phyloP scores from a whole-genome alignment of 352 stramenopile species.

The Pythium myriotylum region DNA sequence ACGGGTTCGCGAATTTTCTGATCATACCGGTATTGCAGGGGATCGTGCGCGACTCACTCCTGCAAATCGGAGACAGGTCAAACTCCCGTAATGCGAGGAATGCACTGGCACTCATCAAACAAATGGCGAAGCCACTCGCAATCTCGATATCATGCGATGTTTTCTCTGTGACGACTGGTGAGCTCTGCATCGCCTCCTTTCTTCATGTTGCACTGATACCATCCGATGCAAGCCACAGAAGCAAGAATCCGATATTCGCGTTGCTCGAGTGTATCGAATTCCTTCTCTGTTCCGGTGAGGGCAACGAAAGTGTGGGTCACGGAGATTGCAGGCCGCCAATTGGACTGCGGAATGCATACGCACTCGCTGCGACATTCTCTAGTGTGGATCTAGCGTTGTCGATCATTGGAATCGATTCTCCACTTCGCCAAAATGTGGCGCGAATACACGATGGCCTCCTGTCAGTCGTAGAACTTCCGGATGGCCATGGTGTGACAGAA shows the following conservation, averaged over 20 bases:
- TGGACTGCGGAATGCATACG: slow-evolving; percentile 7
- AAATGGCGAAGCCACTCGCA: background rate
- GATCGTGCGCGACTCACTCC: slow-evolving; percentile 9
- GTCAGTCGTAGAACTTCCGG: too few species aligned
- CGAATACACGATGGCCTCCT: too few species aligned
- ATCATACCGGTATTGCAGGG: slow-evolving; percentile 18
- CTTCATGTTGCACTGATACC: background rate
- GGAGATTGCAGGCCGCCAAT: background rate
- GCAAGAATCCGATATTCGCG: background rate
- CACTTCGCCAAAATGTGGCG: too few species aligned
- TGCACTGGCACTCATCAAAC: slow-evolving; percentile 10
- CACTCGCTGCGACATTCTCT: background rate
- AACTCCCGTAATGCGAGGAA: slow-evolving; percentile 3
- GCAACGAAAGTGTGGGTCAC: background rate
- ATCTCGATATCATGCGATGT: slow-evolving; percentile 11
- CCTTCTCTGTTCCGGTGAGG: background rate
- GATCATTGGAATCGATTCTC: too few species aligned
- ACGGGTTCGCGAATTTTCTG: slow-evolving; percentile 10
- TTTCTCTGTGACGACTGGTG: slow-evolving; percentile 5
- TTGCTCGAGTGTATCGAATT: slow-evolving; percentile 13
- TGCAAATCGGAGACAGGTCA: slow-evolving; percentile 9
- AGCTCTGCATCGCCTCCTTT: slow-evolving; percentile 14
- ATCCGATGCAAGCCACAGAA: background rate
- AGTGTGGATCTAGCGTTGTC: too few species aligned
- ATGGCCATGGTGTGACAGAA: too few species aligned